Base-by-base conservation (phyloP, 2,329 filamentous ascomycete genomes). In the Camillea tinctor region DNA sequence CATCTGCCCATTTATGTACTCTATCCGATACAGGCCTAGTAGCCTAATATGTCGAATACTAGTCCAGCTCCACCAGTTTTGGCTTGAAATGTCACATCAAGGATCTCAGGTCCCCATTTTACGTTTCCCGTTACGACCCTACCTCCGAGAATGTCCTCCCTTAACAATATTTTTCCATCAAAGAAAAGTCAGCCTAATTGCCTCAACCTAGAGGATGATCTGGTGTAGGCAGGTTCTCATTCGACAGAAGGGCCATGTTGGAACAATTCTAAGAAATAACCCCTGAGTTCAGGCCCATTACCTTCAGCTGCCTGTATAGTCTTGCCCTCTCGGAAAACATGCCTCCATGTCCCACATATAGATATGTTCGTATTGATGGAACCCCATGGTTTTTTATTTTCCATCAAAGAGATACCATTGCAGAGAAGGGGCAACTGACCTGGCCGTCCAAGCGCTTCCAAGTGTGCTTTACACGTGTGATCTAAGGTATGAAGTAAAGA, bases 341-440 rank as follows among this genome's bases (percentile, higher is more conserved):
- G 17, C 13, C 36, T 44, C 36, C 36, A 44, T 44, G 26, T 44
- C 17, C 36, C 36, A 11, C 36, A 44, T 17, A n/a, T 15, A 44
- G 36, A 5, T 17, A 44, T 44, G 4, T 30, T 44, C 36, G 36
- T 44, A 17, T 44, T 44, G 15, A 44, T 44, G 36, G 26, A 11
- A n/a, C 3, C 36, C 36, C 17, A 11, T 15, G 15, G 2, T 44
- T 17, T 15, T 48, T 63, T n/a, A n/a, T 60, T 63, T 59, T 61
- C 61, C 61, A 59, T 63, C 59, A 59, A 64, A 62, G 55, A 64
- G 55, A 40, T 53, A 52, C 51, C n/a, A n/a, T n/a, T 54, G 50
- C 9, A 30, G 36, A 56, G 26, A 24, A 30, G 26, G 26, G 6
- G 6, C 7, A 30, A 30, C 26, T 11, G 3, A 30, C 3, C 26